A percentile compares a stretch with the other conserved stretches of the same genome.
These are phyloP conservation scores for Fagopyrum homotropicum DNA, from an alignment of 148 eudicot species.

Conservation along the genomic window DNA sequence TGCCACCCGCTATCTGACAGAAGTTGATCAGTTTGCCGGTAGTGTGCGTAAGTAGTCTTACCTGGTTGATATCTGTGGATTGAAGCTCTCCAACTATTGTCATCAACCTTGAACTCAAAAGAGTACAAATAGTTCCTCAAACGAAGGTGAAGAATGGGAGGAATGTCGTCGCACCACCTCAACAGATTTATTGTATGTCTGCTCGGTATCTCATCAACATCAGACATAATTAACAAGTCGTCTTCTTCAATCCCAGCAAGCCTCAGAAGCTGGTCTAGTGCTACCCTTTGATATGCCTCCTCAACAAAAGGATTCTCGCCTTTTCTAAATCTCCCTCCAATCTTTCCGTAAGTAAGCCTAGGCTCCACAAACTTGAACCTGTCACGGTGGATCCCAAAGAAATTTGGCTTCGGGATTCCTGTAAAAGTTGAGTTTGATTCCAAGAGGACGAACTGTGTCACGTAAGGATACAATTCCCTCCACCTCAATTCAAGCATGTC, in stretches of 20 bases:
- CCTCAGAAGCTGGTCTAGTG: slow-evolving; percentile 4
- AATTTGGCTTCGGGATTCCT: slow-evolving; percentile 1
- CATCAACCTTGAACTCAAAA: slow-evolving; percentile 12
- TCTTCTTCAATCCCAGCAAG: slow-evolving; percentile 15
- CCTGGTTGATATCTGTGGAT: slow-evolving; percentile 11
- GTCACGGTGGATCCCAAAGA: slow-evolving; percentile 4
- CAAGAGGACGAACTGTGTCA: slow-evolving; percentile 9
- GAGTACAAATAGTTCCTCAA: slow-evolving; percentile 14
- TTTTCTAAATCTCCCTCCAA: slow-evolving; percentile 9
- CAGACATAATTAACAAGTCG: slow-evolving; percentile 13
- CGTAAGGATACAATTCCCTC: slow-evolving; percentile 11
- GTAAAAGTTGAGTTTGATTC: slow-evolving; percentile 16
- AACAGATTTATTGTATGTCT: slow-evolving; percentile 12
- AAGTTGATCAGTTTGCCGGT: slow-evolving; percentile 8
- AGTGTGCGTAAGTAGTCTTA: slow-evolving; percentile 11
- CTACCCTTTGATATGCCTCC: slow-evolving; percentile 13
- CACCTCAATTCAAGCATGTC: slow-evolving; percentile 14
- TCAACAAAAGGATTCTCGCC: slow-evolving; percentile 13
- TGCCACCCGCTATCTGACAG: slow-evolving; percentile 11
- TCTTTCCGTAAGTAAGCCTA: slow-evolving; percentile 9
- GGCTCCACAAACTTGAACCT: slow-evolving; percentile 3
- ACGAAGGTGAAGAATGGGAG: slow-evolving; percentile 3
- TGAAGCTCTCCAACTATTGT: slow-evolving; percentile 13
- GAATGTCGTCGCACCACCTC: slow-evolving; percentile 13
- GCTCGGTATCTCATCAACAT: slow-evolving; percentile 13